phyloP scores from a whole-genome alignment of 148 eudicot genomes.

The Arbutus unedo region DNA sequence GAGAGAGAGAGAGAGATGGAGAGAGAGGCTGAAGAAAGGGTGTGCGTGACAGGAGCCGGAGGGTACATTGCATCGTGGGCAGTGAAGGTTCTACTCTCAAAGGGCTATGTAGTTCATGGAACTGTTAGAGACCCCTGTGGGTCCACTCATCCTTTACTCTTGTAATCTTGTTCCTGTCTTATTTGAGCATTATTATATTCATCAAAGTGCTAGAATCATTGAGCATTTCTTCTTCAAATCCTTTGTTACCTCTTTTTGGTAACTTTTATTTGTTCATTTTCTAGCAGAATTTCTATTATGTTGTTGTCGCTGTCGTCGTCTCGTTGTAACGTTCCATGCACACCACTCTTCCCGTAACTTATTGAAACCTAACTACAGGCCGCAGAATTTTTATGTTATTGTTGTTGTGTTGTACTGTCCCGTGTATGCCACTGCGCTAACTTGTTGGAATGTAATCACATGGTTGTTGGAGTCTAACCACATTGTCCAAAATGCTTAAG shows the following conservation, averaged over 20 bases:
- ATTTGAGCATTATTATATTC: neutral
- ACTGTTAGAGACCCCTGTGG: conserved; percentile 66
- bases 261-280: neutral
- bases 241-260: neutral
- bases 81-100: conserved; percentile 57
- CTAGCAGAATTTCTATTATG: neutral
- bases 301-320: neutral
- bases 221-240: neutral
- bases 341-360: too few relatives aligned
- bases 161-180: neutral
- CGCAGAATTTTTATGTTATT: too few relatives aligned
- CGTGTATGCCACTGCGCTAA: too few relatives aligned
- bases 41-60: conserved; percentile 22
- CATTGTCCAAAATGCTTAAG: too few relatives aligned
- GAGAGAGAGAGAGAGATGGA: conserved; percentile 1
- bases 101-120: conserved; percentile 45
- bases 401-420: too few relatives aligned
- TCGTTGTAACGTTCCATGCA: too few relatives aligned
- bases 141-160: neutral
- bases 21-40: neutral
- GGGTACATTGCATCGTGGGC: conserved; percentile 68
- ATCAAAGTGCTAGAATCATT: neutral
- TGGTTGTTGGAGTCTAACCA: too few relatives aligned
- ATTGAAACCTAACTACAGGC: too few relatives aligned
- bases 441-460: too few relatives aligned